Conservation (phyloP, 495 filamentous ascomycete genomes). For the Hyaloscypha bicolor region DNA sequence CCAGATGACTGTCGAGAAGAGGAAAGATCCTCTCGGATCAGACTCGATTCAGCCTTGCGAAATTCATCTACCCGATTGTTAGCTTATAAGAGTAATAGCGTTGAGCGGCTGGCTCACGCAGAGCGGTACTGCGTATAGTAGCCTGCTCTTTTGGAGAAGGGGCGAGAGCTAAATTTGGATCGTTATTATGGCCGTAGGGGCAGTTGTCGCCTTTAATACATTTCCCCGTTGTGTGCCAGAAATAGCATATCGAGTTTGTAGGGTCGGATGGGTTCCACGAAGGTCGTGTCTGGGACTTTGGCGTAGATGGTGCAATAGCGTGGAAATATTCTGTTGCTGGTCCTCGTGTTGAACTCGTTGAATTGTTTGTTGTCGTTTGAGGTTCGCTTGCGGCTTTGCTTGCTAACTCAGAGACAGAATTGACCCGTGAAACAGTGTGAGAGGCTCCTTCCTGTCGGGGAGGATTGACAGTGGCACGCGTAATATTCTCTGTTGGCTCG, state of each 20-base stretch:
- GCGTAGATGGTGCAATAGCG: background rate
- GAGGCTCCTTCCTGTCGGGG: background rate
- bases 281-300: background rate
- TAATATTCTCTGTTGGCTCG: background rate
- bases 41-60: background rate
- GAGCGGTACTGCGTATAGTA: background rate
- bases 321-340: background rate
- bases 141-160: slow-evolving; percentile 5
- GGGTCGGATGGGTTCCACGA: slow-evolving; percentile 8
- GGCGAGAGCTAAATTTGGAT: slow-evolving; percentile 9
- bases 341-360: background rate
- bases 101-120: background rate
- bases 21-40: background rate
- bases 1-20: background rate
- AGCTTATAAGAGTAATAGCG: background rate
- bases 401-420: background rate
- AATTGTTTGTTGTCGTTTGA: background rate
- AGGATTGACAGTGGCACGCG: background rate
- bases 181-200: slow-evolving; percentile 9
- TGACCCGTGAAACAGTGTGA: too few species aligned
- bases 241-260: slow-evolving; percentile 21
- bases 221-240: slow-evolving; percentile 3
- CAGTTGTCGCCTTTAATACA: slow-evolving; percentile 6
- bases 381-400: background rate
- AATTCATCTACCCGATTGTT: background rate